Base-by-base conservation (phyloP, 257 asterid genomes). In the Scutellaria galericulata region DNA sequence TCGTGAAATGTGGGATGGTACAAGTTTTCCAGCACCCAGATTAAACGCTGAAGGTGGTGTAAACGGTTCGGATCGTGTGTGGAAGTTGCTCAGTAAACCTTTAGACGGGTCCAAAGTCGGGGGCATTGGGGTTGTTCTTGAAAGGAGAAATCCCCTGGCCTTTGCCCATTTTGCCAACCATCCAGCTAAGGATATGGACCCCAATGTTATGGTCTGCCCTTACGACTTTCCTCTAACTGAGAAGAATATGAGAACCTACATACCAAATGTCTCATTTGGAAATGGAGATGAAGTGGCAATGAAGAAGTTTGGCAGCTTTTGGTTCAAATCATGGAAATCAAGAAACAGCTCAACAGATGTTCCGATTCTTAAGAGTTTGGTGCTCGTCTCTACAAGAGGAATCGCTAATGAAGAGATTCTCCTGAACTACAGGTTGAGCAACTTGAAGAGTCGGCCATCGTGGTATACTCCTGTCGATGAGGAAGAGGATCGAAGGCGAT, bases 91-190 rank as follows among this genome's bases (percentile, higher is more conserved):
- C 7, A 89, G 92, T 76, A 90, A 90, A 72, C 98, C 99, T 12
- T 63, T 87, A 75, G 89, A 82, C 63, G 85, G 86, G 14, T 64
- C 85, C 5, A 72, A 46, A 15, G 57, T 66, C 18, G 81, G 79
- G 31, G 55, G 75, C 46, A 88, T 60, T 60, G 89, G 86, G 64
- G 95, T 80, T 37, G 68, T 83, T 66, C 69, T 94, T 53, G 99
- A 94, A 78, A 80, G 88, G 81, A 86, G 96, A 82, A 90, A 94
- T 77, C 98, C 99, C 72, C 76, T 89, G 5, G 98, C 99, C 15
- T 87, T 86, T 10, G 99, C 93, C 45, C 98, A 94, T 83, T 89
- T 83, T 42, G 95, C 98, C 35, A 94, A 94, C 75, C 98, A 91
- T 77, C 99, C 99, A 0, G 80, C 83, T 0, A 88, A 87, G 82